A percentile compares a stretch with the other conserved stretches of the same genome.
phyloP scores from a whole-genome alignment of 2,329 filamentous ascomycete genomes.

The Aspergillus brasiliensis region DNA sequence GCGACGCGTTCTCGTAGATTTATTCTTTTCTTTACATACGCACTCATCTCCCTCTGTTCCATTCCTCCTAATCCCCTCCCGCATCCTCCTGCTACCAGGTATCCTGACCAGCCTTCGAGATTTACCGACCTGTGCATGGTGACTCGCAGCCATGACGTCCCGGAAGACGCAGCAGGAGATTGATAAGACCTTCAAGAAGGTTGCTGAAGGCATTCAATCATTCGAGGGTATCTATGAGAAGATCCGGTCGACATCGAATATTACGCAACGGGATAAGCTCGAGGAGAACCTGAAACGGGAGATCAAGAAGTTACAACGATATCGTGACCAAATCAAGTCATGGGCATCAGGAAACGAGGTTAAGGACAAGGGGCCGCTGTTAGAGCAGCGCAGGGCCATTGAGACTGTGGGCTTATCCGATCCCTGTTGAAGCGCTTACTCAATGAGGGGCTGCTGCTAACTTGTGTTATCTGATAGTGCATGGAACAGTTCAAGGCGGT shows the following conservation, averaged over 20 bases:
- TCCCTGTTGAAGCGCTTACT: slow-evolving; percentile 10
- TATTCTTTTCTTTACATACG: background rate
- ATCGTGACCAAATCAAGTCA: slow-evolving; percentile 98
- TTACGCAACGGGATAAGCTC: slow-evolving; percentile 95
- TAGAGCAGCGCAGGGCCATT: slow-evolving; percentile 93
- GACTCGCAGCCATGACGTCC: slow-evolving; percentile 70
- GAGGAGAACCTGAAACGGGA: slow-evolving; percentile 98
- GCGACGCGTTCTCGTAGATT: background rate
- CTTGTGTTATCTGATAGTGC: slow-evolving; percentile 36
- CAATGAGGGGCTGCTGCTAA: slow-evolving; percentile 32
- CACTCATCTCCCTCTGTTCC: background rate
- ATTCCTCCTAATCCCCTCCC: background rate
- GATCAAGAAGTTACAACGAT: slow-evolving; percentile 98
- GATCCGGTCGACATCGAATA: slow-evolving; percentile 88
- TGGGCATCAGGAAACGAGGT: slow-evolving; percentile 98
- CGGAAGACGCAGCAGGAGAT: slow-evolving; percentile 97
- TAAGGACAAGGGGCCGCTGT: slow-evolving; percentile 95
- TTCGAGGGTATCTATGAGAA: slow-evolving; percentile 98
- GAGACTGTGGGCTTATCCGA: slow-evolving; percentile 70
- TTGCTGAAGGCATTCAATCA: slow-evolving; percentile 84
- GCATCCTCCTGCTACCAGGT: background rate
- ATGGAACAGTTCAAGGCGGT: slow-evolving; percentile 99
- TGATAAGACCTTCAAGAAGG: slow-evolving; percentile 99
- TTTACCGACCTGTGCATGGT: slow-evolving; percentile 27
- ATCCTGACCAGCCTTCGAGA: slow-evolving; percentile 18